Evolutionary conservation across 108 stramenopile genomes (phyloP).

Genomic region (Cyclotella kingstonii): DNA sequence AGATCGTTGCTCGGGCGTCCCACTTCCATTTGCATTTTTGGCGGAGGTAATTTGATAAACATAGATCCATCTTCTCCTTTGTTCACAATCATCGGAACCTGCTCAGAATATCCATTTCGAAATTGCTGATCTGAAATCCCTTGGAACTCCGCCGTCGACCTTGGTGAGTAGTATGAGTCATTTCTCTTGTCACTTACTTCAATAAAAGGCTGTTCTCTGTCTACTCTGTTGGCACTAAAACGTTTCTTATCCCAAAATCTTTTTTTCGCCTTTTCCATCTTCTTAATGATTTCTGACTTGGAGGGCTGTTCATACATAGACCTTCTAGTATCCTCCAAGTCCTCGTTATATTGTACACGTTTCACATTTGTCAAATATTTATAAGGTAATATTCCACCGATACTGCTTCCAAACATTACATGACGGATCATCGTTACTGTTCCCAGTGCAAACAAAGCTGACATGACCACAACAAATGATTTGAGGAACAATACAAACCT

Average conservation of each 20-base stretch:
- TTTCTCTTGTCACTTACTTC: too few species aligned
- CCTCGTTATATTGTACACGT: background rate
- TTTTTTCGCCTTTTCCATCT: slow-evolving; percentile 34
- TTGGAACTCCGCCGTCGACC: too few species aligned
- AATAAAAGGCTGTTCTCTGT: background rate
- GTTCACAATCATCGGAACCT: slow-evolving; percentile 20
- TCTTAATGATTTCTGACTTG: slow-evolving; percentile 14
- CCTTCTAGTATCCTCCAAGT: background rate
- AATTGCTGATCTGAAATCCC: background rate
- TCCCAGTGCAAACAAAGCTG: slow-evolving; percentile 17
- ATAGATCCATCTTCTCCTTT: slow-evolving; percentile 35
- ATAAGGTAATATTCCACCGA: background rate
- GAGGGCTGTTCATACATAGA: background rate
- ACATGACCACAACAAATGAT: slow-evolving; percentile 7
- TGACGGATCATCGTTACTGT: slow-evolving; percentile 15
- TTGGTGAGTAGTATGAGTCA: too few species aligned
- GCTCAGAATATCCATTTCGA: background rate
- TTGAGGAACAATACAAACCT: slow-evolving; percentile 16
- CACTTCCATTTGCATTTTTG: slow-evolving; percentile 23
- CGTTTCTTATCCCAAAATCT: slow-evolving; percentile 13
- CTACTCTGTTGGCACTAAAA: slow-evolving; percentile 18
- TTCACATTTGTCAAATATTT: background rate
- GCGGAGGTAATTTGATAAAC: slow-evolving; percentile 41
- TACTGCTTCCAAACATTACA: background rate
- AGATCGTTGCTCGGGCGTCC: background rate